These are phyloP conservation scores for Didymella glomerata DNA, from an alignment of 2,329 filamentous ascomycete genomes.

Conservation along the genomic window DNA sequence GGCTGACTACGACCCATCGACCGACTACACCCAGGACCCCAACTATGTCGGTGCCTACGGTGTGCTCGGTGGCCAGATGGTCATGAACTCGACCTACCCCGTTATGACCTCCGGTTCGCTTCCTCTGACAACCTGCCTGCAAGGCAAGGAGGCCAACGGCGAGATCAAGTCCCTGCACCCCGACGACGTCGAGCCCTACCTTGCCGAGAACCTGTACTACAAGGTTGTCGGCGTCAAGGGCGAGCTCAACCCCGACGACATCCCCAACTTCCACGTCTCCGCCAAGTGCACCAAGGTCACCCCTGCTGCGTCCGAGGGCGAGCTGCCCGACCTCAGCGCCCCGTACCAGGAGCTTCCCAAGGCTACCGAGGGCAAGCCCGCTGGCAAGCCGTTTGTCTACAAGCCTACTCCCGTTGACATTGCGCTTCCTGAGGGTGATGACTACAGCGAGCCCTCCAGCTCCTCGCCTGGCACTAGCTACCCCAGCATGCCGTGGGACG, in stretches of 20 bases:
- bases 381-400: slow-evolving; percentile 43
- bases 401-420: slow-evolving; percentile 33
- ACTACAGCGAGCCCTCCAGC: slow-evolving; percentile 17
- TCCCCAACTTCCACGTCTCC: slow-evolving; percentile 47
- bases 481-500: slow-evolving; percentile 31
- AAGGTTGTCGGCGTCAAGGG: slow-evolving; percentile 44
- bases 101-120: slow-evolving; percentile 45
- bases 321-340: slow-evolving; percentile 42
- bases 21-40: slow-evolving; percentile 41
- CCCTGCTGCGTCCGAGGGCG: slow-evolving; percentile 35
- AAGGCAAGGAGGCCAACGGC: slow-evolving; percentile 43
- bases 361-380: slow-evolving; percentile 41
- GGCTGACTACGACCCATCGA: slow-evolving; percentile 36
- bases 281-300: slow-evolving; percentile 44
- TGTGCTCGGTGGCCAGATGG: slow-evolving; percentile 43
- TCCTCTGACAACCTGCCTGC: slow-evolving; percentile 47
- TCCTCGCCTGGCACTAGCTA: slow-evolving; percentile 5
- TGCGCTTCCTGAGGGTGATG: slow-evolving; percentile 24
- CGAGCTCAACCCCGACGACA: slow-evolving; percentile 38
- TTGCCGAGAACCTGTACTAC: slow-evolving; percentile 48
- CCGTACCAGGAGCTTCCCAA: slow-evolving; percentile 39
- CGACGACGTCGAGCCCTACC: slow-evolving; percentile 46
- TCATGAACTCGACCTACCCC: slow-evolving; percentile 35
- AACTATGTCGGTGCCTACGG: slow-evolving; percentile 47
- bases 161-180: slow-evolving; percentile 44